Conservation (phyloP, 2,329 filamentous ascomycete species). For the Xylariaceae sp. region DNA sequence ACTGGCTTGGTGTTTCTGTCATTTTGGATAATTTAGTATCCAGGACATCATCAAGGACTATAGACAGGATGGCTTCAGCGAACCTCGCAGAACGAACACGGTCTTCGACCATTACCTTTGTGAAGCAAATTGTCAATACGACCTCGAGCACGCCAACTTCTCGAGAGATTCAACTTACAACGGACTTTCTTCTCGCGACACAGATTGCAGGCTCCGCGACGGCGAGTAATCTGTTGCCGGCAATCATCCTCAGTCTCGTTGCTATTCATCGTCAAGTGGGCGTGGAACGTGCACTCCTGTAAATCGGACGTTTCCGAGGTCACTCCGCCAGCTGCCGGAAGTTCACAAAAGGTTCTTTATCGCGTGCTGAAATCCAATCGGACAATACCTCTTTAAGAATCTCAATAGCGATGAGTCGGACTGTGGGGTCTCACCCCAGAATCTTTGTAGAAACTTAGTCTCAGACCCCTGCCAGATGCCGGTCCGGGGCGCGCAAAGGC, state of each 20-base stretch:
- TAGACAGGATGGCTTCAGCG: not conserved
- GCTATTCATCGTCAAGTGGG: not conserved
- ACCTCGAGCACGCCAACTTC: not conserved
- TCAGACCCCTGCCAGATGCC: not conserved
- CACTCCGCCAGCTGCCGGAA: not conserved
- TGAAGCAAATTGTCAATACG: not conserved
- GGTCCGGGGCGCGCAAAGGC: not conserved
- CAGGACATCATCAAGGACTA: not conserved
- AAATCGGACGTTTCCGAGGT: not conserved
- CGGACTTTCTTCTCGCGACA: not conserved
- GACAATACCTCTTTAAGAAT: not conserved
- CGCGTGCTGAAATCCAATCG: not conserved
- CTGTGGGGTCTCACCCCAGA: not conserved
- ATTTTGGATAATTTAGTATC: not conserved
- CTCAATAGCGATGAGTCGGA: not conserved
- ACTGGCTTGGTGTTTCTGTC: not conserved
- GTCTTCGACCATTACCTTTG: not conserved
- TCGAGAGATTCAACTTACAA: not conserved
- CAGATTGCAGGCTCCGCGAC: not conserved
- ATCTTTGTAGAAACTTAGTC: not conserved
- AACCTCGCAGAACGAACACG: not conserved
- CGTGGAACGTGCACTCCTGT: not conserved
- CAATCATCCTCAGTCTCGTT: not conserved
- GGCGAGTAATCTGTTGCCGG: not conserved
- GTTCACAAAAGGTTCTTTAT: not conserved